Conservation (phyloP, 2,329 filamentous ascomycete genomes). For the Tolypocladium paradoxum region DNA sequence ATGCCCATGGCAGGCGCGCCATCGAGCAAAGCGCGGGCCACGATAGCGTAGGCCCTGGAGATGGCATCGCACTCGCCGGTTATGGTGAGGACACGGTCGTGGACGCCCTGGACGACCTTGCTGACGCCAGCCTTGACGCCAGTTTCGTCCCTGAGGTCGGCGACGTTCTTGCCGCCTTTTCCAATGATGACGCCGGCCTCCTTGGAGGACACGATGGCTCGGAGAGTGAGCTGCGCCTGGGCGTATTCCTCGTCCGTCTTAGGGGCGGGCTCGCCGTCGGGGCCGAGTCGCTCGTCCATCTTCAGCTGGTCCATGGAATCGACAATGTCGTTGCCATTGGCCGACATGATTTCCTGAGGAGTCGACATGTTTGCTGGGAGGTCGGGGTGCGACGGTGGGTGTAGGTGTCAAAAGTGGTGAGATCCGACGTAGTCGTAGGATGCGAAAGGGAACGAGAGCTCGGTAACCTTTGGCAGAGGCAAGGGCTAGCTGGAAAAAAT, state of each 20-base stretch:
- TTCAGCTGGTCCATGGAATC: constrained; percentile 57
- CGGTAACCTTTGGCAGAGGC: neutral
- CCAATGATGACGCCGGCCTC: constrained; percentile 98
- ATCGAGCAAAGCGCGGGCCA: constrained; percentile 83
- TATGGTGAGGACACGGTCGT: constrained; percentile 93
- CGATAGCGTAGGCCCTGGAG: constrained; percentile 84
- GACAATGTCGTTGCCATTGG: constrained; percentile 50
- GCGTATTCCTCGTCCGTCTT: constrained; percentile 98
- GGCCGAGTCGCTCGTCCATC: constrained; percentile 54
- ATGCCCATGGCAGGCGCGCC: constrained; percentile 93
- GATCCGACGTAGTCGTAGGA: neutral
- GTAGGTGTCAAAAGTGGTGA: neutral
- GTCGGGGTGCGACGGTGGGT: neutral
- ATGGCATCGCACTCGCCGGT: constrained; percentile 83
- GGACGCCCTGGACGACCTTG: constrained; percentile 96
- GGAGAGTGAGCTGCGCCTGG: constrained; percentile 80
- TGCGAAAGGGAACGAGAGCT: neutral
- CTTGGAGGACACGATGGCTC: constrained; percentile 97
- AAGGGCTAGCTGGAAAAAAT: neutral
- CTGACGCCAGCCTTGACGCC: constrained; percentile 96
- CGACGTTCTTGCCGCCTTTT: constrained; percentile 97
- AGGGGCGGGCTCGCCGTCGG: constrained; percentile 68
- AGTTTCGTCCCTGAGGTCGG: constrained; percentile 92
- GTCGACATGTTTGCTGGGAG: constrained; percentile 41
- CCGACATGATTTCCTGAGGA: constrained; percentile 44